Evolutionary conservation across 495 filamentous ascomycete species (phyloP), one percentile per base, ranked within the genome.

Genomic region (Penicillium fimorum): DNA sequence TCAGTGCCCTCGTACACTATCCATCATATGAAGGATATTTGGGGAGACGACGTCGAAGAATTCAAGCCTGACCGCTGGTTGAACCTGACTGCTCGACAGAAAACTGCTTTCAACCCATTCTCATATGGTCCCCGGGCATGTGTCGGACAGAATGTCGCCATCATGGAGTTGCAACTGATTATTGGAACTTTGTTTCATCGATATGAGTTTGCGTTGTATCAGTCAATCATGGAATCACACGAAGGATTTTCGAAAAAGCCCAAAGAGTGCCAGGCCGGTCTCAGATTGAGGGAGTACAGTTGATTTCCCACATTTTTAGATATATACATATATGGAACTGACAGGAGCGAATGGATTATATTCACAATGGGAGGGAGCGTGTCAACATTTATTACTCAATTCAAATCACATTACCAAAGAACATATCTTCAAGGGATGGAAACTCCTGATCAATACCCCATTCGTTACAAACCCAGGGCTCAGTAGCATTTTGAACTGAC

Each of bases 161-260:
- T 91, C 71, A 91, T 93, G 87, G 90, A 92, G 70, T 72, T 92
- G 76, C 83, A 84, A 58, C 71, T 91, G 44, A 91, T 92, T 60
- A 84, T 86, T 25, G 79, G 79, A 1, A 87, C 85, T 5, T 83
- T 89, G 68, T 86, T 84, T 56, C 65, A 80, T 44, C 67, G 86
- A 43, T 93, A 86, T 66, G 82, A 87, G 18, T 89, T 91, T 62
- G 73, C 76, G 43, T 59, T 90, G 18, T 68, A 80, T 48, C 85
- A 91, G 72, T 17, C 32, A 10, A 65, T 64, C 24, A 74, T 91
- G 80, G 76, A 87, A 58, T 91, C 88, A 0, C 76, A 84, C 53
- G 89, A 93, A 71, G 89, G 89, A 0, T 93, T 93, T 65, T 77
- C 91, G 71, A 79, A 88, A 72, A 93, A 93, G 78, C 89, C 89